A percentile compares a stretch with the other conserved stretches of the same genome.
Conservation (phyloP, 2,329 filamentous ascomycete genomes). For the Passalora sequoiae region DNA sequence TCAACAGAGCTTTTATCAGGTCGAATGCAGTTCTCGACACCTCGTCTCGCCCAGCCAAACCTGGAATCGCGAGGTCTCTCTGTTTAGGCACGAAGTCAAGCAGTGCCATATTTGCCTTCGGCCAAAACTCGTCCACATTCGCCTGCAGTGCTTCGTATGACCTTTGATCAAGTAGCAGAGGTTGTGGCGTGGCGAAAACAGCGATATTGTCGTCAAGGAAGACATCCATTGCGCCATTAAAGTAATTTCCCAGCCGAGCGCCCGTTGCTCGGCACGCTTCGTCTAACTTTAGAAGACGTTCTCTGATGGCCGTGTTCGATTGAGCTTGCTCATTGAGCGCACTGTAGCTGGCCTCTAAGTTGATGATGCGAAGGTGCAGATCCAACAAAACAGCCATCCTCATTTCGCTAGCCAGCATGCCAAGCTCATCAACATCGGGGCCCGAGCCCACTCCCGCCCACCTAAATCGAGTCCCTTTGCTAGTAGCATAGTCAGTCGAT, state of each 20-base stretch:
- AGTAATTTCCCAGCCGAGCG: too few species aligned
- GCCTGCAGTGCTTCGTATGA: slow-evolving; percentile 63
- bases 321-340: slow-evolving; percentile 20
- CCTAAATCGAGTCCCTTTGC: too few species aligned
- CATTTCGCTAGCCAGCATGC: background rate
- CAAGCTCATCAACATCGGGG: background rate
- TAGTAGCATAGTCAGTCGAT: background rate
- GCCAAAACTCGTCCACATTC: slow-evolving; percentile 60
- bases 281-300: slow-evolving; percentile 5
- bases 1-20: slow-evolving; percentile 46
- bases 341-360: slow-evolving; percentile 28
- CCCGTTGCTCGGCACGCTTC: background rate
- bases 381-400: slow-evolving; percentile 14
- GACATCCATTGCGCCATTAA: background rate
- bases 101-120: slow-evolving; percentile 51
- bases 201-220: slow-evolving; percentile 23
- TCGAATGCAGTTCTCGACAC: slow-evolving; percentile 34
- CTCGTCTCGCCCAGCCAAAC: slow-evolving; percentile 24
- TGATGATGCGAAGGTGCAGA: slow-evolving; percentile 20
- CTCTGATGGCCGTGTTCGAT: slow-evolving; percentile 7
- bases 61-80: slow-evolving; percentile 28
- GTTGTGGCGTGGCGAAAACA: slow-evolving; percentile 18
- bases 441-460: background rate
- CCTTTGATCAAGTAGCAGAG: slow-evolving; percentile 64
- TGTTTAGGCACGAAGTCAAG: slow-evolving; percentile 62